Base-by-base conservation (phyloP, 805 yeast genomes). In the Metschnikowia dekortorum region DNA sequence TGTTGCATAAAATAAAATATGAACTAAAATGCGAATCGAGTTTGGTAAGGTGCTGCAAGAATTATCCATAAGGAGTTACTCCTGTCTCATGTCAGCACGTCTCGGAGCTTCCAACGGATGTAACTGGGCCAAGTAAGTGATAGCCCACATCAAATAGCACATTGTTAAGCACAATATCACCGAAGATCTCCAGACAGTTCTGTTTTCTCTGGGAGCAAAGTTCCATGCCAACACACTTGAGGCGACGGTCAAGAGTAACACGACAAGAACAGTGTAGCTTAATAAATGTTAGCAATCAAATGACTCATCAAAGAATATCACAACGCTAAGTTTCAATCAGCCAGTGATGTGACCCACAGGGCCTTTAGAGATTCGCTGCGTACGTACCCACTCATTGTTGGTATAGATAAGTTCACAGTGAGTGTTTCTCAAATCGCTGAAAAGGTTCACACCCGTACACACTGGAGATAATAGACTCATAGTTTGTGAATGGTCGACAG, bases 21-120 rank as follows among this genome's bases (percentile, higher is more conserved):
- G 45, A 42, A 42, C 45, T 42, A 14, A 42, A 42, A 42, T 42
- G 45, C 45, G 37, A 18, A 9, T 13, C 38, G 38, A 33, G 11
- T 26, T 14, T 26, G 31, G 5, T 22, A 22, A 42, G 34, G 36
- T 42, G 32, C 26, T 42, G 38, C 7, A n/a, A 14, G 38, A 26
- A 26, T 34, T 33, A 10, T 42, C 45, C 43, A 29, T 14, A n/a
- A 3, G 38, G n/a, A 10, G 37, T 34, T 49, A 49, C 67, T 90
- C 96, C 8, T 95, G 96, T 71, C 97, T 84, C 66, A 90, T 71
- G 63, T 91, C 96, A 1, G 95, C 82, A 61, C 97, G 82, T 66
- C 86, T 87, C 39, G 97, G 97, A 39, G 82, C 89, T 52, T 89
- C 96, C 62, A 91, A 75, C 6, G 97, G 97, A 69, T 91, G 97